Evolutionary conservation across 1,139 yeast species (phyloP), one percentile per base, ranked within the genome.

Genomic region (Geotrichum macrosporum): DNA sequence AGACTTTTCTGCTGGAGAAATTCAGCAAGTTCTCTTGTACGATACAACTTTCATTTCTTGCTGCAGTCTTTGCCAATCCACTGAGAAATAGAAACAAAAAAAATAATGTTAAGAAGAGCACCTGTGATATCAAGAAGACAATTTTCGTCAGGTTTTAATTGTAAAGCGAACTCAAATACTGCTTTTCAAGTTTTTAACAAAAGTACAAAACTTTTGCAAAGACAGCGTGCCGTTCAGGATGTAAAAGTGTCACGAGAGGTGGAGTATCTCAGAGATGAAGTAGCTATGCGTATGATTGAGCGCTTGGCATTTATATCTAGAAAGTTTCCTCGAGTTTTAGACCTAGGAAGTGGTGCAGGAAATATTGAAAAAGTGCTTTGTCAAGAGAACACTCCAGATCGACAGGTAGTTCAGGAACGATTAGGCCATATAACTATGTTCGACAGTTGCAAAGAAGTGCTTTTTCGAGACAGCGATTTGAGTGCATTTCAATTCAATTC

Each of bases 181-280:
- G 27, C 39, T 4, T 66, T 62, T 46, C 65, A 80, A 57, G 92
- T 86, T 19, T 86, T 86, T 63, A 85, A 84, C 62, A 67, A 92
- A 35, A 57, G 66, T 3, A 72, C 78, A 41, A 86, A 86, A 60
- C 63, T 71, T 9, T 52, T 73, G 13, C 95, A 86, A 55, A 66
- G 87, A 44, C 70, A 77, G 24, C 59, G 80, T 44, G 77, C 82
- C 0, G 75, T 74, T 1, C 48, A 58, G 2, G 65, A 74, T 48
- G 70, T 73, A 1, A 61, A 57, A 1, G 70, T 68, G 10, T 77
- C 85, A 16, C 66, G 79, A 22, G 71, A 76, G 55, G 84, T 77
- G n/a, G 94, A 86, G 54, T 86, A 85, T 60, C 66, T 86, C 32
- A 71, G 87, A 44, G 82, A 83, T 59, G 94, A 84, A 60, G 78